Conservation (phyloP, 345 rosid genomes). For the Eucalyptus pumila region DNA sequence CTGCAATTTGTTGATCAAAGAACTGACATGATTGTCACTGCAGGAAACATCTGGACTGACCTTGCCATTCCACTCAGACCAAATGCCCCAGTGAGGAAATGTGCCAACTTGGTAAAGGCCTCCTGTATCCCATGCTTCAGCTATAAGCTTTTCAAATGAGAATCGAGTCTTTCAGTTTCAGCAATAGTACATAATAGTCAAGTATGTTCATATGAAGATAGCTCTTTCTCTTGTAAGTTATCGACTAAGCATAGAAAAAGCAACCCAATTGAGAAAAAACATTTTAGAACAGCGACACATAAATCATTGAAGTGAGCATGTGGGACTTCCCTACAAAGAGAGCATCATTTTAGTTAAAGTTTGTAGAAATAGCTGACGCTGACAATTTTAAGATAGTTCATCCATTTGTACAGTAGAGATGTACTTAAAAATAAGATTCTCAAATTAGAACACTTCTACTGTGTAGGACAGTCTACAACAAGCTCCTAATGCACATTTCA, state of each 20-base stretch:
- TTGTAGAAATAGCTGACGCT: neutral
- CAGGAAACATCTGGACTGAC: conserved; percentile 20
- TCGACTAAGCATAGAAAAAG: neutral
- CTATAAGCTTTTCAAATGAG: conserved; percentile 58
- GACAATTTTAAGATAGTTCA: neutral
- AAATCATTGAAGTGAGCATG: neutral
- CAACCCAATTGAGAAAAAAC: neutral
- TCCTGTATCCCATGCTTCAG: conserved; percentile 99
- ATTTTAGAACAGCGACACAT: neutral
- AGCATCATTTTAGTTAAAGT: neutral
- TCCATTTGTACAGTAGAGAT: neutral
- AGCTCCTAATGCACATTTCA: neutral
- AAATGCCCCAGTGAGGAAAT: conserved; percentile 93
- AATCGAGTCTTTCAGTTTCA: neutral
- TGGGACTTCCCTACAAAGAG: neutral
- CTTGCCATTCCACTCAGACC: conserved; percentile 99
- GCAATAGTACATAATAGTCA: neutral
- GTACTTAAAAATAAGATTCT: neutral
- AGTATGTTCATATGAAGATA: neutral
- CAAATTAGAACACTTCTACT: neutral
- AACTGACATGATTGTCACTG: neutral
- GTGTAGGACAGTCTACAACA: neutral
- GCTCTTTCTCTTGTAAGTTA: neutral
- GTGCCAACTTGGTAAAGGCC: conserved; percentile 95
- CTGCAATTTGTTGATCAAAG: neutral